Evolutionary conservation across 2,329 filamentous ascomycete species (phyloP), one percentile per base, ranked within the genome.

Genomic region (Trichoderma sp.): DNA sequence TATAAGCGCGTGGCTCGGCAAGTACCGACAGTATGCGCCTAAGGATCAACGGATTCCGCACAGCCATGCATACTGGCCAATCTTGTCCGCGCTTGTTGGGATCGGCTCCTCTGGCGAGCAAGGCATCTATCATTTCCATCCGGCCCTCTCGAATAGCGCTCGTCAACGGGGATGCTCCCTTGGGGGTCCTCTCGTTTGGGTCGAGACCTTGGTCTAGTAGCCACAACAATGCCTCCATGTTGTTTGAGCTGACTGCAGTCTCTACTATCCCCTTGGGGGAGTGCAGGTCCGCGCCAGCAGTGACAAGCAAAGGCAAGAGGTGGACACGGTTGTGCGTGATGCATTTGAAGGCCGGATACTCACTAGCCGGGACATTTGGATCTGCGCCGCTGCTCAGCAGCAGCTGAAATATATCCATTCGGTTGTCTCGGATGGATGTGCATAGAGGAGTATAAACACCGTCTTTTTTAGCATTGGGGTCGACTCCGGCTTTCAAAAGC

Each of bases 31-130:
- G 81, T 1, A 92, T 81, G 63, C 84, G 85, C 73, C 84, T 83
- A 13, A 91, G 83, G 54, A 92, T 85, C 0, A 77, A 76, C 0
- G 90, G 89, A 43, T 87, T 84, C 70, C 82, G 83, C 60, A 91
- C 88, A 0, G 90, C 89, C 86, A 92, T 89, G 76, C 86, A 89
- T 13, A 91, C 82, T 0, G 90, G 90, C 90, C 90, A 92, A 75
- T 91, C 88, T 73, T 90, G 83, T 39, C 89, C 89, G 16, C 89
- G 84, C 21, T 90, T 79, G 66, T 86, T 85, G 5, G 89, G 87
- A 70, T 90, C 86, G 0, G 88, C 89, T 13, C 88, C 88, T 32
- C 86, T 82, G 4, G 80, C 76, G 7, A 90, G 81, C 1, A 91
- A 82, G 13, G 85, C 76, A 49, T 90, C 86, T 26, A 91, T 83